Base-by-base conservation (phyloP, 495 filamentous ascomycete genomes). In the Podospora tetraspora region DNA sequence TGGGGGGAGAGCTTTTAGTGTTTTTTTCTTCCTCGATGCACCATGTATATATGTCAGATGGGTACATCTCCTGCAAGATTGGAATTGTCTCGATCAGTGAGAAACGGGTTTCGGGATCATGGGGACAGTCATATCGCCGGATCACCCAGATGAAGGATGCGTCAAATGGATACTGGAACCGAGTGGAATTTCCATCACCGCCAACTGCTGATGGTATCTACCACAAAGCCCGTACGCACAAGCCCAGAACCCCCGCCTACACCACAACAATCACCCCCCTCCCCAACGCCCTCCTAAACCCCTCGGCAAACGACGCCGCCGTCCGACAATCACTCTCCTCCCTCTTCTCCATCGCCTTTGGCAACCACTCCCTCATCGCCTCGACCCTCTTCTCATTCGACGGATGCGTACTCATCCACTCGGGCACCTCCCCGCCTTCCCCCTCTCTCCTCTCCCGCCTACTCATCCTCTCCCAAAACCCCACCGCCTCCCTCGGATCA, bases 371-470 rank as follows among this genome's bases (percentile, higher is more conserved):
- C 71, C 83, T 77, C 65, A 97, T 91, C 68, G 89, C 87, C 71
- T 87, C 81, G 71, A 91, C 86, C 37, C 93, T 85, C 70, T 87
- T 92, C 57, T 84, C 82, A 67, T 87, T 88, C 86, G 89, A 87
- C 34, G 94, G 93, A 82, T 97, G 94, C 22, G 94, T 97, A 29
- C 90, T 93, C 75, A 96, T 77, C 78, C 93, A 91, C 74, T 95
- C 89, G 1, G 92, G 92, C 24, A 86, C 83, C 59, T 82, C 79
- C 27, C 24, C 24, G 24, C 1, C 24, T 43, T 72, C 71, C 67
- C 72, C 88, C 77, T 60, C 88, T 78, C 27, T 79, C 79, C 65
- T 84, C 63, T 91, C 86, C 78, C 30, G 79, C 79, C 66, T 83
- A 64, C 91, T 85, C 92, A 97, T 95, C 21, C 90, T 81, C 70